phyloP scores from a whole-genome alignment of 805 yeast species.

The Scheffersomyces lignosus region DNA sequence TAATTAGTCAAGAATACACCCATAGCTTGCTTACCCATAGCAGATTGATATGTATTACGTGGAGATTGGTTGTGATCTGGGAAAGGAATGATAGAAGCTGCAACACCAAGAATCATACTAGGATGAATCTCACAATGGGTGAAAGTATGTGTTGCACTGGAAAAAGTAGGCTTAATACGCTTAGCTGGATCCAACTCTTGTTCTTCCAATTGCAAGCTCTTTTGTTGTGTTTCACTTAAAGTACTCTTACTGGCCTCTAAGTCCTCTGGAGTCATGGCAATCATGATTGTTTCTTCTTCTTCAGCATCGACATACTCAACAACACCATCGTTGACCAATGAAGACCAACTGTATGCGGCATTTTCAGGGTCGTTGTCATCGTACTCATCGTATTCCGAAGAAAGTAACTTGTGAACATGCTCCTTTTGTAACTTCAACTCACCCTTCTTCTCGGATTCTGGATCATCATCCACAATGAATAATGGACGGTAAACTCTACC shows the following conservation, averaged over 20 bases:
- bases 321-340: conserved; percentile 78
- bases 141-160: conserved; percentile 67
- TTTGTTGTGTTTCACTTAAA: conserved; percentile 42
- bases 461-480: conserved; percentile 88
- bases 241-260: conserved; percentile 61
- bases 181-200: conserved; percentile 70
- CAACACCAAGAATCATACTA: conserved; percentile 97
- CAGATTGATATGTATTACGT: conserved; percentile 98
- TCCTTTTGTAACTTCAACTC: conserved; percentile 83
- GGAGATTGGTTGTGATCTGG: conserved; percentile 99
- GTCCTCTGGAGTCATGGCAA: conserved; percentile 99
- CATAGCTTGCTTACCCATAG: conserved; percentile 99
- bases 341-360: conserved; percentile 72
- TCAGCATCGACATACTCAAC: conserved; percentile 98
- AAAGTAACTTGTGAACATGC: conserved; percentile 70
- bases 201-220: conserved; percentile 42
- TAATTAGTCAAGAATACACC: conserved; percentile 96
- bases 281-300: conserved; percentile 97
- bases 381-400: conserved; percentile 62
- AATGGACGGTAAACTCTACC: conserved; percentile 98
- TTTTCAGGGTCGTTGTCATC: conserved; percentile 53
- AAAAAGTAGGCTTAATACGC: conserved; percentile 72
- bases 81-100: conserved; percentile 98
- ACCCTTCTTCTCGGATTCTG: conserved; percentile 64
- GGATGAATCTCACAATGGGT: conserved; percentile 99